Conservation (phyloP, 2,329 filamentous ascomycete species). For the Nigrograna mackinnonii region DNA sequence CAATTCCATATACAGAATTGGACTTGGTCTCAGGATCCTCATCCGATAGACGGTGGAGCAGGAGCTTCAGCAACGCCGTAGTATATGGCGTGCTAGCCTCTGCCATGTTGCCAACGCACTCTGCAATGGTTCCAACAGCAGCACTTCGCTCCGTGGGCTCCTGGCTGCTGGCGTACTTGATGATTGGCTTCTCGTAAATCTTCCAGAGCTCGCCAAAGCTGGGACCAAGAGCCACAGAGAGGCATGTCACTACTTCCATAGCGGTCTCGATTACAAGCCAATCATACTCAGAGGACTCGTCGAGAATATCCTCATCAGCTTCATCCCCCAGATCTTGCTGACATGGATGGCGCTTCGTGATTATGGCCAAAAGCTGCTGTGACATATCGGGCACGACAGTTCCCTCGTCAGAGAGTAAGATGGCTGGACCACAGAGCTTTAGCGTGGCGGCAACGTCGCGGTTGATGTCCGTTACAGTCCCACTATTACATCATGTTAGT, state of each 20-base stretch:
- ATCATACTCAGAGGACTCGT: constrained; percentile 91
- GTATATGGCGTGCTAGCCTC: constrained; percentile 82
- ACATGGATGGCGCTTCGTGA: constrained; percentile 89
- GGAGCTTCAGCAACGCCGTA: constrained; percentile 71
- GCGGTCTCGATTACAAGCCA: constrained; percentile 96
- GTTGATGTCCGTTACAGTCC: constrained; percentile 93
- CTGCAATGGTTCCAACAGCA: constrained; percentile 88
- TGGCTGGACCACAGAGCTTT: constrained; percentile 85
- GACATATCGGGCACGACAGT: constrained; percentile 73
- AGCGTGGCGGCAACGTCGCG: constrained; percentile 88
- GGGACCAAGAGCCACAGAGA: constrained; percentile 78
- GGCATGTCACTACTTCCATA: constrained; percentile 84
- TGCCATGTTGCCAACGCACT: constrained; percentile 85
- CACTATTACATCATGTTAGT: constrained; percentile 54
- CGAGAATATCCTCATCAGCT: constrained; percentile 64
- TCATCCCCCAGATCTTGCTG: constrained; percentile 88
- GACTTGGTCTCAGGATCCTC: constrained; percentile 92
- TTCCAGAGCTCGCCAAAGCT: constrained; percentile 91
- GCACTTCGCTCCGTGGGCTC: constrained; percentile 88
- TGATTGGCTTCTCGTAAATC: constrained; percentile 88
- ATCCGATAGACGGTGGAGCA: constrained; percentile 85
- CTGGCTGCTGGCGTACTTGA: constrained; percentile 84
- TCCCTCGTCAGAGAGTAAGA: constrained; percentile 71
- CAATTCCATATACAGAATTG: constrained; percentile 90
- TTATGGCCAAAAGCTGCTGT: constrained; percentile 74